A percentile compares a stretch with the other conserved stretches of the same genome.
Evolutionary conservation across 129 eudicot species (phyloP).

Genomic region (Lonicera japonica): DNA sequence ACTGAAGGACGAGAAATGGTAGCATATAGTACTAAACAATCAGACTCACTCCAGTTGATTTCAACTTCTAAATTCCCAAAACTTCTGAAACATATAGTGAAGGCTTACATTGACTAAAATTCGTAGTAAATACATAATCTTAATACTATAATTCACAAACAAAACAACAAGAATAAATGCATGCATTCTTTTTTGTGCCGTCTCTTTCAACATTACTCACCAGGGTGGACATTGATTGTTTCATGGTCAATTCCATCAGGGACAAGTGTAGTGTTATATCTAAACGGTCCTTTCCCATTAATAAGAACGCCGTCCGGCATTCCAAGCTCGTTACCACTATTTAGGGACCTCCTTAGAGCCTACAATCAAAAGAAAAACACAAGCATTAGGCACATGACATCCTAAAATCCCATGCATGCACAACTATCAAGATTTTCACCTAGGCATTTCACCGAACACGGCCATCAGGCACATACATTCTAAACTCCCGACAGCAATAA

Average conservation of each 20-base stretch:
- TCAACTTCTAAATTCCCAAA: too few relatives aligned
- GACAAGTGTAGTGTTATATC: conserved; percentile 82
- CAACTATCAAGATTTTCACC: not conserved
- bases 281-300: conserved; percentile 89
- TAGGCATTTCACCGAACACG: too few relatives aligned
- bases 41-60: too few relatives aligned
- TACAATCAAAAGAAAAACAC: conserved; percentile 14
- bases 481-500: not conserved
- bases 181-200: too few relatives aligned
- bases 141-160: too few relatives aligned
- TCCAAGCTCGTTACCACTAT: conserved; percentile 69
- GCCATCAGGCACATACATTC: not conserved
- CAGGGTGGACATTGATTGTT: conserved; percentile 82
- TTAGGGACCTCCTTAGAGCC: conserved; percentile 71
- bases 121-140: too few relatives aligned
- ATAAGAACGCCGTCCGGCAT: conserved; percentile 96
- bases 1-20: too few relatives aligned
- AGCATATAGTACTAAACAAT: too few relatives aligned
- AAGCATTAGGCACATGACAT: not conserved
- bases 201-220: conserved; percentile 36
- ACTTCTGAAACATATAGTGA: too few relatives aligned
- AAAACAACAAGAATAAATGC: too few relatives aligned
- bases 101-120: too few relatives aligned
- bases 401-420: not conserved
- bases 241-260: conserved; percentile 74